Evolutionary conservation across 108 stramenopile genomes (phyloP).

Genomic region (Aurantiochytrium sp.): DNA sequence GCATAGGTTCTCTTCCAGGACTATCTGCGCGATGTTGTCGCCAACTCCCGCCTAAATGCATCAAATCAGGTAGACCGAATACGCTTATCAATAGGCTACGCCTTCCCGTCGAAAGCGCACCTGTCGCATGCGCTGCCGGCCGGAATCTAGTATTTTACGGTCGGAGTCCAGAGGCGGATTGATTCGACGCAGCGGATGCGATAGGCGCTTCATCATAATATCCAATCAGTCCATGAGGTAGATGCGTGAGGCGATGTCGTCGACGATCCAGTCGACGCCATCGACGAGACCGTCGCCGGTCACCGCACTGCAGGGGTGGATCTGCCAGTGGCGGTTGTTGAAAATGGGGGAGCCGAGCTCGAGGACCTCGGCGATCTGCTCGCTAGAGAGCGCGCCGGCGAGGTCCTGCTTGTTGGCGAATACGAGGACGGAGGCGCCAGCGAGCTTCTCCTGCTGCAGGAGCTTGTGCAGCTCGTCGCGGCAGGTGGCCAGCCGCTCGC

Average conservation of each 20-base stretch:
- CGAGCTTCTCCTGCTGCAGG: constrained; percentile 89
- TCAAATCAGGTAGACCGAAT: no score
- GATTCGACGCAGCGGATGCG: no score
- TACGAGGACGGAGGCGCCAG: constrained; percentile 88
- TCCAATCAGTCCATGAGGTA: constrained; percentile 69
- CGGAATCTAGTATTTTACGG: no score
- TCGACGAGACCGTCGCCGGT: constrained; percentile 83
- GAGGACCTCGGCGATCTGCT: constrained; percentile 72
- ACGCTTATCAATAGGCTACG: no score
- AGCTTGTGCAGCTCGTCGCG: constrained; percentile 71
- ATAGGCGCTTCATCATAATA: no score
- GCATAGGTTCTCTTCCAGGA: no score
- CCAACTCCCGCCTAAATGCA: no score
- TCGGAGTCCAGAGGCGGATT: no score
- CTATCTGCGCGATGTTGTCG: no score
- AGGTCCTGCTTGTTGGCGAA: constrained; percentile 98
- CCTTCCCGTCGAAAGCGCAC: no score
- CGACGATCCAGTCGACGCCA: constrained; percentile 93
- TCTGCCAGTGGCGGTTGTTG: constrained; percentile 77
- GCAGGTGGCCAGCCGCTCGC: constrained; percentile 74
- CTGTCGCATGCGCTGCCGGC: no score
- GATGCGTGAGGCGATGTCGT: constrained; percentile 84
- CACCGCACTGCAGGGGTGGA: constrained; percentile 84
- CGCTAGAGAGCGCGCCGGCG: constrained; percentile 68
- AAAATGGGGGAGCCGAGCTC: constrained; percentile 64